Evolutionary conservation across 352 stramenopile species (phyloP).

Genomic region (Pythium diclinum): DNA sequence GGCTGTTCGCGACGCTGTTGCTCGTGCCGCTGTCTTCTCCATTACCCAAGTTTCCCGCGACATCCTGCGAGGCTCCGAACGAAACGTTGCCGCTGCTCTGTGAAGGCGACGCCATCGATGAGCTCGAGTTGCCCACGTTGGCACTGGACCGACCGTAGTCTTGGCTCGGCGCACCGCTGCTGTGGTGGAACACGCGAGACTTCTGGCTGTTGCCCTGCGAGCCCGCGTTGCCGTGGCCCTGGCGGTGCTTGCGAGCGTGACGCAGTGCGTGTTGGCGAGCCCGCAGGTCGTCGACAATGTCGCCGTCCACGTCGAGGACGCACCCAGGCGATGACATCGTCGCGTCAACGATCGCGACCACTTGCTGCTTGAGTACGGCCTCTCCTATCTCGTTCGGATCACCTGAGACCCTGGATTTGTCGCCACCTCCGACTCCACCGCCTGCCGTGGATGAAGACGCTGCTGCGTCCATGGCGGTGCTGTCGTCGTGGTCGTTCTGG

Average conservation of each 20-base stretch:
- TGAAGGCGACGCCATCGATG: constrained; percentile 35
- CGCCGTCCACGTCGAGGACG: constrained; percentile 71
- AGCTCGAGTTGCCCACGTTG: constrained; percentile 40
- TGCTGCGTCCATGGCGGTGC: constrained; percentile 10
- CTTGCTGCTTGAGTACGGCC: constrained; percentile 60
- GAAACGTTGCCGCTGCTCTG: constrained; percentile 53
- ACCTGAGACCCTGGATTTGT: constrained; percentile 12
- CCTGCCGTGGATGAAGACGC: not conserved
- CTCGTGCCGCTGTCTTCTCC: constrained; percentile 31
- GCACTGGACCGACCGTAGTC: constrained; percentile 41
- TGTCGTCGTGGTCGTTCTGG: constrained; percentile 36
- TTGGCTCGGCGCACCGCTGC: constrained; percentile 27
- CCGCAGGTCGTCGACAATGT: constrained; percentile 71
- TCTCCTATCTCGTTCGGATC: constrained; percentile 37
- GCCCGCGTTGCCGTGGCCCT: constrained; percentile 7
- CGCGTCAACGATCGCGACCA: constrained; percentile 76
- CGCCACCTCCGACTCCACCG: not conserved
- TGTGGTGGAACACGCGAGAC: constrained; percentile 32
- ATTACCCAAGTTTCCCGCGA: constrained; percentile 19
- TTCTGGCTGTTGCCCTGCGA: constrained; percentile 37
- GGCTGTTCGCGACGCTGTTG: constrained; percentile 41
- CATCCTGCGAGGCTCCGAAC: constrained; percentile 49
- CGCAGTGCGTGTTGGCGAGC: constrained; percentile 44
- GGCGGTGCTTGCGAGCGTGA: constrained; percentile 21
- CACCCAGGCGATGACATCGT: constrained; percentile 75